Percentiles rank a stretch among this genome's conserved stretches.
phyloP scores from a whole-genome alignment of 495 filamentous ascomycete genomes.

The Podospora pseudopauciseta region DNA sequence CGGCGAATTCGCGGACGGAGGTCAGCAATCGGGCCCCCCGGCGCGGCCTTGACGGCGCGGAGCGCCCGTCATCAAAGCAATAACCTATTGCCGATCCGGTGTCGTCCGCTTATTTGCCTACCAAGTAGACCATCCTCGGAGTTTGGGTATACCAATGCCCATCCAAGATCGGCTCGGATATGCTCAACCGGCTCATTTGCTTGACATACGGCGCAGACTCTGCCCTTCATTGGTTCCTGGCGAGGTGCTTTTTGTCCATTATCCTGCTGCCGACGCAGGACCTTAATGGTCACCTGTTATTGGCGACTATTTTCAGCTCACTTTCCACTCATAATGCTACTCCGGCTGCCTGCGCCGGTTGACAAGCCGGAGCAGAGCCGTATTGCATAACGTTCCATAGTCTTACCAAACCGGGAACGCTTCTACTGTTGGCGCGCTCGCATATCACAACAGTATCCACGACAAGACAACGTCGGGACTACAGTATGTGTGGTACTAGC shows the following conservation, averaged over 20 bases:
- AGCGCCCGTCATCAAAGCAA: not conserved
- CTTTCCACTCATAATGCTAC: conserved; percentile 14
- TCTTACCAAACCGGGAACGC: not conserved
- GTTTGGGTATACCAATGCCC: not conserved
- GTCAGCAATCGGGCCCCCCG: not conserved
- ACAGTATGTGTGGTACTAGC: conserved; percentile 9
- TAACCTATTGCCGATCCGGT: not conserved
- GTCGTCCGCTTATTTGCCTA: not conserved
- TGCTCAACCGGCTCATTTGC: not conserved
- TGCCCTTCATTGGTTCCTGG: not conserved
- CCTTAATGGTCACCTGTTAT: not conserved
- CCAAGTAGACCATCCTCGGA: not conserved
- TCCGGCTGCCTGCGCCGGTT: conserved; percentile 15
- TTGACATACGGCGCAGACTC: not conserved
- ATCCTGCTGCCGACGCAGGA: conserved; percentile 4
- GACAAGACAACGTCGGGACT: not conserved
- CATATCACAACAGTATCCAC: not conserved
- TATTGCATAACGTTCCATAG: conserved; percentile 10
- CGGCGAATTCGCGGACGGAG: not conserved
- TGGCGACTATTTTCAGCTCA: conserved; percentile 18
- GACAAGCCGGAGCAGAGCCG: conserved; percentile 18
- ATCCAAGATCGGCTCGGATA: not conserved
- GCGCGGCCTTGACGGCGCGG: not conserved
- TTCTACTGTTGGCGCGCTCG: not conserved
- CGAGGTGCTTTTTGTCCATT: not conserved